phyloP scores from a whole-genome alignment of 495 filamentous ascomycete species.

The Zalerion maritima region DNA sequence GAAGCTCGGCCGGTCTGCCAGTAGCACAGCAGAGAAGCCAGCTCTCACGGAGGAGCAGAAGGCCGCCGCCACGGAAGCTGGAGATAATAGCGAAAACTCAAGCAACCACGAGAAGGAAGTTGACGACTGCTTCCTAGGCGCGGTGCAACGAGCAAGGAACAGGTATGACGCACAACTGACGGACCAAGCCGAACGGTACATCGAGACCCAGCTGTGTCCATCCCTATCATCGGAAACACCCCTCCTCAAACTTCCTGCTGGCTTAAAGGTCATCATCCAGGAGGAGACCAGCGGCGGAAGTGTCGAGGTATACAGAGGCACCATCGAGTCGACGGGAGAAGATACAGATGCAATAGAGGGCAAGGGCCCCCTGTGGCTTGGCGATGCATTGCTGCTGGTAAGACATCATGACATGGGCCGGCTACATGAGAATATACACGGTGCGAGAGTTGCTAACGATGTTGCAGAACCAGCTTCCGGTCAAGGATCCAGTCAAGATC shows the following conservation, averaged over 20 bases:
- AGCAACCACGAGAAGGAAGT: conserved; percentile 76
- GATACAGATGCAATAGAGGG: conserved; percentile 77
- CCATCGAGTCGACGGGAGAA: conserved; percentile 56
- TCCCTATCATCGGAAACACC: conserved; percentile 76
- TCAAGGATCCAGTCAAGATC: conserved; percentile 88
- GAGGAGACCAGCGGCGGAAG: conserved; percentile 88
- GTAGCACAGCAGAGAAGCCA: conserved; percentile 59
- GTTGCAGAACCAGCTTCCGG: conserved; percentile 57
- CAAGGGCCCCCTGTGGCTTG: conserved; percentile 77
- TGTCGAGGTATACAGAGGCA: conserved; percentile 82
- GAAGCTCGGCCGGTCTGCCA: conserved; percentile 62
- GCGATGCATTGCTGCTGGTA: conserved; percentile 72
- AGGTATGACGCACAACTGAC: conserved; percentile 58
- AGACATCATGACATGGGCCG: conserved; percentile 4
- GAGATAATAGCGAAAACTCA: conserved; percentile 32
- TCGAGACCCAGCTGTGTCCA: conserved; percentile 57
- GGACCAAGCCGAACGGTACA: conserved; percentile 33
- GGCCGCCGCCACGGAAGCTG: conserved; percentile 7
- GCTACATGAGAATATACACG: too few relatives aligned
- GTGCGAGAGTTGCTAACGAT: conserved; percentile 11
- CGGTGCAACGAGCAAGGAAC: conserved; percentile 60
- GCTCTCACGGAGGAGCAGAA: conserved; percentile 41
- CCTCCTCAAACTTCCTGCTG: conserved; percentile 58
- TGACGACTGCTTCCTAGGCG: conserved; percentile 69
- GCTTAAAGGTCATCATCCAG: conserved; percentile 82